Evolutionary conservation across 345 rosid species (phyloP).

Genomic region (Eucalyptus fibrosa): DNA sequence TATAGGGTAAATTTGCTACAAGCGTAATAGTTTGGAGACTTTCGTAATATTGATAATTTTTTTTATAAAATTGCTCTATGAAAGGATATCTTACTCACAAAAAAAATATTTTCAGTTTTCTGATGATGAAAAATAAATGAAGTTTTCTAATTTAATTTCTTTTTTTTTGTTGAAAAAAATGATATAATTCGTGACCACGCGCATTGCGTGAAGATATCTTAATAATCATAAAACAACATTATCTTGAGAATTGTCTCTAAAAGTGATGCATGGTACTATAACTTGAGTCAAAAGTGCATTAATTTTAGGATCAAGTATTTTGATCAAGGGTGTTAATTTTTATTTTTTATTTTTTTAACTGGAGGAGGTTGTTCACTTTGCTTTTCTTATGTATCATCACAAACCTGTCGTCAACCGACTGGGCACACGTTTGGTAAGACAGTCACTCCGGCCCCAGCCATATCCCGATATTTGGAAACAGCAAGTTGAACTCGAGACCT

Average conservation of each 20-base stretch:
- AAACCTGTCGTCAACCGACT: background rate
- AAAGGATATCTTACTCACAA: background rate
- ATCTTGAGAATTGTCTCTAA: background rate
- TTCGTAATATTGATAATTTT: background rate
- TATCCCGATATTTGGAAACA: background rate
- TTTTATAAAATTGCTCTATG: background rate
- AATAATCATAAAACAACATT: background rate
- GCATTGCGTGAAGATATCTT: background rate
- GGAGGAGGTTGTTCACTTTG: background rate
- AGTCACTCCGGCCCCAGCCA: background rate
- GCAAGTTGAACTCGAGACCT: background rate
- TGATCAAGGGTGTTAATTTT: background rate
- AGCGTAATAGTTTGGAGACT: no score
- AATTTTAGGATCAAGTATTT: no score
- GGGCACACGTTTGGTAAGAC: background rate
- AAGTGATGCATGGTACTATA: background rate
- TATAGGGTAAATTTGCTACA: no score
- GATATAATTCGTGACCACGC: background rate
- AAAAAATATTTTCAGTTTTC: background rate
- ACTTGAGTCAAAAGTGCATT: background rate
- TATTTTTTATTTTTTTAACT: background rate
- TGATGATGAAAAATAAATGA: background rate
- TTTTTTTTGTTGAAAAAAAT: background rate
- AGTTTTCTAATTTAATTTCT: background rate
- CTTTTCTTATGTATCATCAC: background rate